Evolutionary conservation across 352 stramenopile species (phyloP), one percentile per base, ranked within the genome.

Genomic region (Pythium insidiosum): DNA sequence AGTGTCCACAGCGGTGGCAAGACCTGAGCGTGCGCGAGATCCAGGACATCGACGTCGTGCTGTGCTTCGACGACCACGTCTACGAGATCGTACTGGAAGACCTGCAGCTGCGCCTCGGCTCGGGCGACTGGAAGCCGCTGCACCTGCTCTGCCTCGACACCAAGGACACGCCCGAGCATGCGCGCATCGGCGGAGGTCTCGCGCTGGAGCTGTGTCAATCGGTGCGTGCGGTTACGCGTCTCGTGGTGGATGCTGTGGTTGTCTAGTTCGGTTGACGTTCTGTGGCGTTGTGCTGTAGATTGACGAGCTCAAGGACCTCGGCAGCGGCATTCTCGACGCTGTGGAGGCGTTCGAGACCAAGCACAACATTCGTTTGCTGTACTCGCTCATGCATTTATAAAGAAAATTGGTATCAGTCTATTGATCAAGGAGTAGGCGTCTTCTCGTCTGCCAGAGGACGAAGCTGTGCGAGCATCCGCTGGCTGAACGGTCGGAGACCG

Each of bases 41-140:
- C 16, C 69, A 84, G 20, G 59, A 69, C 3, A 70, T 94, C 47
- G 77, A 91, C 41, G 77, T 95, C 16, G 75, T 94, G 22, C 46
- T 95, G n/a, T 94, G 82, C 68, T 95, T 95, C 60, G 84, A 95
- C 58, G 76, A 91, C 60, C 76, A 80, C 47, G 88, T 95, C 45
- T 95, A 89, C 20, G 79, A 94, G 53, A 88, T 90, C 22, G 76
- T 95, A 15, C 48, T 91, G 21, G 81, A 95, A 40, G 76, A 84
- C 49, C 50, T 87, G 43, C 74, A 87, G 59, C 56, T 87, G 29
- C 68, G 71, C 11, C 55, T 76, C 11, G 70, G 65, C 9, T 59
- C 59, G 10, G 68, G 53, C 45, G 53, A 59, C 47, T 87, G 73
- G 73, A 54, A 67, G 24, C 68, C 78, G 35, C 56, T 95, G 39